Evolutionary conservation across 768 basidiomycete genomes (phyloP).

Genomic region (Rhodosporidiobolus odoratus): DNA sequence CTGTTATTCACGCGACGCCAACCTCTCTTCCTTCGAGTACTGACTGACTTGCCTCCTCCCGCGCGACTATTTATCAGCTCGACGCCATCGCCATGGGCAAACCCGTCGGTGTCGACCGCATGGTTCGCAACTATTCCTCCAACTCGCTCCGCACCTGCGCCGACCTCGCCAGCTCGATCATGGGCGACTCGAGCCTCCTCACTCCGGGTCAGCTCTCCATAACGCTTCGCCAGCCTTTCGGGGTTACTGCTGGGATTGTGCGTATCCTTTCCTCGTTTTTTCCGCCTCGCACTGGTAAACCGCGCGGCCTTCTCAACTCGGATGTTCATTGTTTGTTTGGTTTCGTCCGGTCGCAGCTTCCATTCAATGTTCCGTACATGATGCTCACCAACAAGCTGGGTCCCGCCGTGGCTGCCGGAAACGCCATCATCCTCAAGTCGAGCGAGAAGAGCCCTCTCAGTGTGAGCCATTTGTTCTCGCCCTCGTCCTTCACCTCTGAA

Average conservation of each 20-base stretch:
- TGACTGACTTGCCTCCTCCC: not conserved
- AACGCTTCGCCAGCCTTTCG: slow-evolving; percentile 33
- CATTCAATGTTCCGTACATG: slow-evolving; percentile 37
- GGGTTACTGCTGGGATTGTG: slow-evolving; percentile 22
- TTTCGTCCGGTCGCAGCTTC: not conserved
- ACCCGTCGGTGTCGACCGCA: not conserved
- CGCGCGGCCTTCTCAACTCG: not conserved
- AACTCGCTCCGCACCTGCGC: slow-evolving; percentile 1
- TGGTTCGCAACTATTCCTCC: not conserved
- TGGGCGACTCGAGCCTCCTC: slow-evolving; percentile 20
- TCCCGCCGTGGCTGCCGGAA: slow-evolving; percentile 40
- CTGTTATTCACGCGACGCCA: not conserved
- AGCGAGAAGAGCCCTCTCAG: slow-evolving; percentile 30
- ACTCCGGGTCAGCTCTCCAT: slow-evolving; percentile 25
- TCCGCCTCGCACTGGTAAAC: not conserved
- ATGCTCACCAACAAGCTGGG: slow-evolving; percentile 39
- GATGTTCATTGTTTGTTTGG: not conserved
- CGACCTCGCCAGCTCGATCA: slow-evolving; percentile 4
- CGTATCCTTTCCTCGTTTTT: not conserved
- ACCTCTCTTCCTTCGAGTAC: not conserved
- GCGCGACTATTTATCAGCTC: not conserved
- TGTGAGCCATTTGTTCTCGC: not conserved
- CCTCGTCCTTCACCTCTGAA: not conserved
- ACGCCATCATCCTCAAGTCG: slow-evolving; percentile 41
- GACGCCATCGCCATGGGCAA: slow-evolving; percentile 27